Evolutionary conservation across 2,329 filamentous ascomycete genomes (phyloP).

Genomic region (Geosmithia flava): DNA sequence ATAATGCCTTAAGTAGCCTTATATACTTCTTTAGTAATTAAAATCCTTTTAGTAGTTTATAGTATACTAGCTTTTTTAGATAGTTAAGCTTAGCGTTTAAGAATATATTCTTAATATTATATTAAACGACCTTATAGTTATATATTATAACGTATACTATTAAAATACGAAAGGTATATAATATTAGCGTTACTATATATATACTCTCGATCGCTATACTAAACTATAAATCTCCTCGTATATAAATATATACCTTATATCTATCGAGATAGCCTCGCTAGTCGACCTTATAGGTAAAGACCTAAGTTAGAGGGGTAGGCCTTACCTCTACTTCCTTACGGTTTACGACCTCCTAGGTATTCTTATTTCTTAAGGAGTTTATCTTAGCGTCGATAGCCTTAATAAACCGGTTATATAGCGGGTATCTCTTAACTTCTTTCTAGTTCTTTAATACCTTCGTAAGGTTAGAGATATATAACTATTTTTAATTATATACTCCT

Average conservation of each 20-base stretch:
- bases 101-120: background rate
- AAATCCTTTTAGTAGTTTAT: background rate
- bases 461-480: too few relatives aligned
- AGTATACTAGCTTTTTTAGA: background rate
- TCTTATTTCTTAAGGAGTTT: background rate
- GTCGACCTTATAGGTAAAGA: conserved; percentile 3
- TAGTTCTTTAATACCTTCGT: background rate
- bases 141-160: background rate
- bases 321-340: background rate
- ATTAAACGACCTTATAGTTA: background rate
- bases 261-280: background rate
- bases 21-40: background rate
- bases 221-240: background rate
- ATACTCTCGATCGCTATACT: background rate
- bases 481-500: too few relatives aligned
- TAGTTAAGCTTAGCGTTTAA: background rate
- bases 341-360: background rate
- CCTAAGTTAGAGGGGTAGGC: conserved; percentile 1
- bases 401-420: background rate
- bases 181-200: too few relatives aligned
- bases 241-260: conserved; percentile 3
- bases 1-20: background rate
- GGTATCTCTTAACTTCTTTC: background rate
- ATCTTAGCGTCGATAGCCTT: background rate
- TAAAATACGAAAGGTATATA: too few relatives aligned